phyloP scores from a whole-genome alignment of 2,329 filamentous ascomycete genomes.

The Clonostachys chloroleuca region DNA sequence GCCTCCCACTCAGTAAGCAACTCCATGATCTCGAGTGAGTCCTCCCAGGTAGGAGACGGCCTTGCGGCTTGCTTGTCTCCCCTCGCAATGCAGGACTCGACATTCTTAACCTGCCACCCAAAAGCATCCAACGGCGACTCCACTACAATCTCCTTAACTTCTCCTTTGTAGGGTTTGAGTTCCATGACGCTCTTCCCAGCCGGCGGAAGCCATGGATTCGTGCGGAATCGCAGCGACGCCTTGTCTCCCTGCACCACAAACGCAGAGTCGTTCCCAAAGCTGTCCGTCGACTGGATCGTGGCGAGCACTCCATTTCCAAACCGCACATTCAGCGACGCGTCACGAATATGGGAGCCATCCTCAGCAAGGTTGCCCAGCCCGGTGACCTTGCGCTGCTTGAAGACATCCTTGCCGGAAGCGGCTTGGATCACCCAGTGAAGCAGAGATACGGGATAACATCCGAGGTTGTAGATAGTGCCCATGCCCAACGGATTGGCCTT shows the following conservation, averaged over 20 bases:
- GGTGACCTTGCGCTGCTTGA: constrained; percentile 8
- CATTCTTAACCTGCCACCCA: constrained; percentile 12
- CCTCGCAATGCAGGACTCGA: constrained; percentile 11
- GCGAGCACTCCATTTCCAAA: constrained; percentile 12
- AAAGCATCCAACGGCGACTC: constrained; percentile 12
- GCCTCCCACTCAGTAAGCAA: constrained; percentile 16
- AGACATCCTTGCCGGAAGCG: constrained; percentile 10
- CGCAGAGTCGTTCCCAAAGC: constrained; percentile 15
- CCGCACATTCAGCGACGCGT: constrained; percentile 12
- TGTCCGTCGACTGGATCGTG: constrained; percentile 16
- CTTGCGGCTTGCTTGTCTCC: constrained; percentile 10
- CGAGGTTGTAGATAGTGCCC: constrained; percentile 20
- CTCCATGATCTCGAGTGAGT: constrained; percentile 17
- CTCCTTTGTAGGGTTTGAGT: background rate
- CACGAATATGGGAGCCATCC: constrained; percentile 11
- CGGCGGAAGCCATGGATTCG: constrained; percentile 17
- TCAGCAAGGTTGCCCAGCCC: constrained; percentile 13
- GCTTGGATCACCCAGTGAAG: constrained; percentile 15
- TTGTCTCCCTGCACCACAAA: constrained; percentile 15
- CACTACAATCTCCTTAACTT: constrained; percentile 14
- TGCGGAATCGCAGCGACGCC: constrained; percentile 12
- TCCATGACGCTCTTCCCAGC: no score
- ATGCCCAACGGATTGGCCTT: constrained; percentile 16
- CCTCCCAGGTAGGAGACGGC: constrained; percentile 13
- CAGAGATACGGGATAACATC: constrained; percentile 18